Evolutionary conservation across 306 rosid genomes (phyloP).

Genomic region (Fagus sylvatica): DNA sequence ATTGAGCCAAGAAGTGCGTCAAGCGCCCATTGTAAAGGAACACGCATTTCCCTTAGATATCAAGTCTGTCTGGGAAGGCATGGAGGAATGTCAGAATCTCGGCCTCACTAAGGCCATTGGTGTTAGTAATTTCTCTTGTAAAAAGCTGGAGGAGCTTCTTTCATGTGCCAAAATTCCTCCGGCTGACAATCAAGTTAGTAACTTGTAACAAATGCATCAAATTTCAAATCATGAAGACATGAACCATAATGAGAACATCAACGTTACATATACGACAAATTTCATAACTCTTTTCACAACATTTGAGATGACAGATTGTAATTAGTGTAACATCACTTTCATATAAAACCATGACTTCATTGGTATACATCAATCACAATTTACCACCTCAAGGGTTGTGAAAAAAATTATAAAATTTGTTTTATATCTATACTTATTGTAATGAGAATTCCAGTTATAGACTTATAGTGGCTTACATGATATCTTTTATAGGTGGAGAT

Average conservation of each 20-base stretch:
- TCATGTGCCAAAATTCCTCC: constrained; percentile 69
- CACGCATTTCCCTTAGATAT: constrained; percentile 49
- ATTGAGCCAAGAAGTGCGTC: constrained; percentile 13
- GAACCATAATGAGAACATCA: not conserved
- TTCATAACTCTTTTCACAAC: too few relatives aligned
- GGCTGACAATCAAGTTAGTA: constrained; percentile 61
- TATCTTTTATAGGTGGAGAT: constrained; percentile 43
- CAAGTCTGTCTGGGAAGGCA: constrained; percentile 65
- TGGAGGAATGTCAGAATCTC: constrained; percentile 70
- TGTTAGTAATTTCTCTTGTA: constrained; percentile 75
- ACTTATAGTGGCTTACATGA: not conserved
- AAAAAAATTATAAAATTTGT: too few relatives aligned
- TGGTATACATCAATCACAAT: too few relatives aligned
- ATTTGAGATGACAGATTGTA: too few relatives aligned
- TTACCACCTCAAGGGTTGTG: too few relatives aligned
- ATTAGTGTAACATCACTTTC: too few relatives aligned
- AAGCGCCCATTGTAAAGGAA: constrained; percentile 40
- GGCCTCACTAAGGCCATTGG: constrained; percentile 90
- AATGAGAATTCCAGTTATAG: too few relatives aligned
- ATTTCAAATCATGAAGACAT: not conserved
- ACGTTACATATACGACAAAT: too few relatives aligned
- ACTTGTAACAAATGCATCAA: not conserved
- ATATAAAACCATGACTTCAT: too few relatives aligned
- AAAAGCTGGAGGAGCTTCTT: constrained; percentile 58
- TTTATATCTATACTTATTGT: too few relatives aligned